phyloP scores from a whole-genome alignment of 805 yeast genomes.

The Candida krabiensis region DNA sequence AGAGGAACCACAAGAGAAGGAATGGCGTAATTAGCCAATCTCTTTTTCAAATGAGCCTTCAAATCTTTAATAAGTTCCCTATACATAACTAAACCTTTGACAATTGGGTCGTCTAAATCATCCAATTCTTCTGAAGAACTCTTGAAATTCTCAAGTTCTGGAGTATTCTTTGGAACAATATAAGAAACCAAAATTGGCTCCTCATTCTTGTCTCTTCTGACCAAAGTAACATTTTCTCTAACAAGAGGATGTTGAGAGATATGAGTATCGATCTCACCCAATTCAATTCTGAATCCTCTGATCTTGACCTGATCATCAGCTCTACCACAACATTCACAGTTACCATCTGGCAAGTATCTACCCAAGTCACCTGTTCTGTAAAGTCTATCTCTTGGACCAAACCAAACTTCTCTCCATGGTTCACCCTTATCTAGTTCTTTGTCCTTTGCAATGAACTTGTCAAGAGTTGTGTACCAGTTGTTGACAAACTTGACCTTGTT shows the following conservation, averaged over 20 bases:
- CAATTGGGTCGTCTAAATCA: constrained; percentile 61
- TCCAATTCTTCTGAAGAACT: constrained; percentile 48
- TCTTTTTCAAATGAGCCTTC: constrained; percentile 77
- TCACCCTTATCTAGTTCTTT: constrained; percentile 43
- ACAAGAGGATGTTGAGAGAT: constrained; percentile 90
- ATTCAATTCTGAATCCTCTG: constrained; percentile 96
- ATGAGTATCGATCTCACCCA: constrained; percentile 98
- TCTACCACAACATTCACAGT: constrained; percentile 97
- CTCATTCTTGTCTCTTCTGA: constrained; percentile 86
- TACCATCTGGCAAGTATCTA: constrained; percentile 94
- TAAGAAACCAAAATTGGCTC: constrained; percentile 91
- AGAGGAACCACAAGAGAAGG: constrained; percentile 91
- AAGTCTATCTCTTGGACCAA: constrained; percentile 92
- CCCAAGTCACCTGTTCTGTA: constrained; percentile 98
- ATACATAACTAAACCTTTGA: constrained; percentile 75
- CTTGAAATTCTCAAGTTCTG: constrained; percentile 49
- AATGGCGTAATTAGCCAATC: constrained; percentile 90
- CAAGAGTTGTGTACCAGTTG: constrained; percentile 83
- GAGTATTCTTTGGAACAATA: constrained; percentile 70
- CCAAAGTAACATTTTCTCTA: constrained; percentile 90
- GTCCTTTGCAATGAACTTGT: constrained; percentile 62
- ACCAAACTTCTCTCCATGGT: constrained; percentile 79
- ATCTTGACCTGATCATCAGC: constrained; percentile 99
- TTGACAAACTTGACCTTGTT: constrained; percentile 84
- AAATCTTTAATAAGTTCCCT: constrained; percentile 77